Percentiles rank a stretch among this genome's conserved stretches.
phyloP scores from a whole-genome alignment of 192 early-diverging fungal genomes.

The Backusella australiensis region DNA sequence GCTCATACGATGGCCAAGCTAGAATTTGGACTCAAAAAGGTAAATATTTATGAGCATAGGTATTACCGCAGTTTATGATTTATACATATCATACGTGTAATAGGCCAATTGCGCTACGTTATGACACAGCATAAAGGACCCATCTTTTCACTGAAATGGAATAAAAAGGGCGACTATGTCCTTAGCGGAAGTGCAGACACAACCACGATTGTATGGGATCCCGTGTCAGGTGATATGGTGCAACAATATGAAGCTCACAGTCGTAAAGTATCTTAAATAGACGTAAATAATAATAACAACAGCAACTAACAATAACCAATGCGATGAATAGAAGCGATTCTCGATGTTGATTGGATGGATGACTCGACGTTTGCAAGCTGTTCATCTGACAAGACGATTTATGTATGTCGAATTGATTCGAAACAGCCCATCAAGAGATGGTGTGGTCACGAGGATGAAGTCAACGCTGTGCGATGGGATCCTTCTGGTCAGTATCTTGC shows the following conservation, averaged over 20 bases:
- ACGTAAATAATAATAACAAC: not conserved
- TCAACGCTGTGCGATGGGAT: conserved; percentile 80
- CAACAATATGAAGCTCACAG: conserved; percentile 72
- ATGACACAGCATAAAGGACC: conserved; percentile 75
- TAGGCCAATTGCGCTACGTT: conserved; percentile 58
- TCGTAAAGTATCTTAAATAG: conserved; percentile 33
- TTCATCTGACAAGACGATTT: conserved; percentile 77
- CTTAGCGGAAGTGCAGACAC: conserved; percentile 78
- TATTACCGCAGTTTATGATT: not conserved
- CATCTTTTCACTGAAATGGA: conserved; percentile 86
- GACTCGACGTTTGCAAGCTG: conserved; percentile 89
- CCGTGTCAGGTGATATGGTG: conserved; percentile 63
- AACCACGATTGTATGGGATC: conserved; percentile 85
- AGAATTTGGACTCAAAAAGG: conserved; percentile 78
- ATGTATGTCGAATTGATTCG: conserved; percentile 74
- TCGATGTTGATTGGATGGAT: conserved; percentile 95
- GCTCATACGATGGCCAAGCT: conserved; percentile 81
- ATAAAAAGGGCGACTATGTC: conserved; percentile 71
- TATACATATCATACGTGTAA: not conserved
- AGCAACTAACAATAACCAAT: not conserved
- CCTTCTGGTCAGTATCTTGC: conserved; percentile 63
- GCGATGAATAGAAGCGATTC: conserved; percentile 46
- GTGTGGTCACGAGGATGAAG: conserved; percentile 77
- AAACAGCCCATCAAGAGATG: conserved; percentile 70
- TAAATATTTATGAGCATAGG: not conserved